Conservation (phyloP, 371 early-diverging fungal genomes). For the Syncephalastrum racemosum region DNA sequence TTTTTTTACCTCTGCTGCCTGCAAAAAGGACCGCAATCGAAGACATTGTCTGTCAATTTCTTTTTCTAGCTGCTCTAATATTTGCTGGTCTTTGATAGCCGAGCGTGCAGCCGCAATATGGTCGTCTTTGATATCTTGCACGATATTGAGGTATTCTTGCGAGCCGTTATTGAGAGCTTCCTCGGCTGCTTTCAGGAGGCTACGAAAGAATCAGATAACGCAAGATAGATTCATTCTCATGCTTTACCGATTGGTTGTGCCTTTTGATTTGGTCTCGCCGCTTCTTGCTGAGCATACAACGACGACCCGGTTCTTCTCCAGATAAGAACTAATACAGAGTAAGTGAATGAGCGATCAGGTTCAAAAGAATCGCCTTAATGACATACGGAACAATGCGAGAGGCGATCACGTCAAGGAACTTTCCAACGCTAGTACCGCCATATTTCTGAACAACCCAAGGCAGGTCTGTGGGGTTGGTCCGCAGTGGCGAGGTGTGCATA, state of each 20-base stretch:
- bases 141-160: conserved; percentile 67
- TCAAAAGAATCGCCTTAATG: not conserved
- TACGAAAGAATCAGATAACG: conserved; percentile 9
- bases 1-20: conserved; percentile 82
- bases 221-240: not conserved
- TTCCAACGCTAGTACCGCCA: conserved; percentile 89
- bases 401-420: conserved; percentile 64
- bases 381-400: conserved; percentile 59
- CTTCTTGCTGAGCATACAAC: conserved; percentile 86
- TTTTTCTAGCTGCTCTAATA: conserved; percentile 49
- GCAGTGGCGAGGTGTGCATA: too few species aligned
- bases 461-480: conserved; percentile 7
- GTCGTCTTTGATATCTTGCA: conserved; percentile 79
- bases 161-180: conserved; percentile 67
- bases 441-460: conserved; percentile 85
- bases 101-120: conserved; percentile 77
- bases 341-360: not conserved
- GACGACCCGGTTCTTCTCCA: conserved; percentile 59
- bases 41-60: conserved; percentile 76
- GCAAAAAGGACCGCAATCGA: conserved; percentile 78
- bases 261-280: conserved; percentile 72
- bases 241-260: conserved; percentile 70
- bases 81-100: conserved; percentile 51
- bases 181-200: conserved; percentile 68
- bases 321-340: conserved; percentile 26